Percentiles rank a stretch among this genome's conserved stretches.
These are phyloP conservation scores for Clonostachys chloroleuca DNA, from an alignment of 2,329 filamentous ascomycete species.

Conservation along the genomic window DNA sequence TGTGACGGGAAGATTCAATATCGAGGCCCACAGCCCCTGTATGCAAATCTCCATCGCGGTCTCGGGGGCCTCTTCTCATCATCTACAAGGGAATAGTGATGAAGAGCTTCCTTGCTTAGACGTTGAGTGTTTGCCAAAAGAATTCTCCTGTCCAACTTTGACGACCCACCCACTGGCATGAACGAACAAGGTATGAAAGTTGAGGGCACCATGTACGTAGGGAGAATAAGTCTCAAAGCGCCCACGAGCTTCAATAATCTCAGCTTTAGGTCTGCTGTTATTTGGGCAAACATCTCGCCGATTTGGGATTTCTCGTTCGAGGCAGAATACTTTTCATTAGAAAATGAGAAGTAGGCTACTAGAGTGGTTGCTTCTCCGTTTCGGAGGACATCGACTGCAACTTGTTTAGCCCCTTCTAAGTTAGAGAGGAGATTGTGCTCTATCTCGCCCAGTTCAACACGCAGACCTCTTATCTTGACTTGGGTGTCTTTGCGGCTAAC, in stretches of 20 bases:
- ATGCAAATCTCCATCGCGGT: background rate
- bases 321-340: background rate
- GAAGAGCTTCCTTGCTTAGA: background rate
- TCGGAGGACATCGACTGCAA: no score
- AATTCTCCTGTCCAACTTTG: conserved; percentile 5
- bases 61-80: background rate
- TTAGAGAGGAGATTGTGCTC: conserved; percentile 3
- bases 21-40: background rate
- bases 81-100: background rate
- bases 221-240: background rate
- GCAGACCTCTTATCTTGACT: conserved; percentile 50
- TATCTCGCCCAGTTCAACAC: conserved; percentile 36
- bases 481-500: conserved; percentile 50
- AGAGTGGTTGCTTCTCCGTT: no score
- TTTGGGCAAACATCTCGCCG: no score
- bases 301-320: no score
- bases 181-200: conserved; percentile 2
- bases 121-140: background rate
- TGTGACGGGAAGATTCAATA: background rate
- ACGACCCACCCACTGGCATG: conserved; percentile 6
- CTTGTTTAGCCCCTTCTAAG: no score
- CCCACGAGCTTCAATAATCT: background rate
- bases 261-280: no score
- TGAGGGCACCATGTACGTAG: conserved; percentile 7
- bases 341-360: no score